Conservation (phyloP, 2,329 filamentous ascomycete species). For the Ophidiomyces ophidiicola region DNA sequence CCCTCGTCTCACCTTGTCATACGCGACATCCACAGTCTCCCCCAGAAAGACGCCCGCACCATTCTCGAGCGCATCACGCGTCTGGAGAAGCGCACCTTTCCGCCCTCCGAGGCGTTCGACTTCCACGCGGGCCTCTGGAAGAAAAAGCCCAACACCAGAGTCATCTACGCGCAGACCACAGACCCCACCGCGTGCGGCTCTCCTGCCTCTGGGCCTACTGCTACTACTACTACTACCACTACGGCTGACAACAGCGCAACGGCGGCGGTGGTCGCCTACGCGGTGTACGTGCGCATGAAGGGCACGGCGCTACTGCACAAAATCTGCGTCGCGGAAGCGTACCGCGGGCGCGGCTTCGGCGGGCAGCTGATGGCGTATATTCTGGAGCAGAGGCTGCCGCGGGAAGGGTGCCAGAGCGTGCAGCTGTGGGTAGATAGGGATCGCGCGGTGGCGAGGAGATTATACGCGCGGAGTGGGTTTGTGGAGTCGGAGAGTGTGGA, state of each 20-base stretch:
- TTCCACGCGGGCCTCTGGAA: slow-evolving; percentile 36
- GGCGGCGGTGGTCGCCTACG: slow-evolving; percentile 34
- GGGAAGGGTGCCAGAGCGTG: slow-evolving; percentile 38
- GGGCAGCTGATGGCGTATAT: slow-evolving; percentile 36
- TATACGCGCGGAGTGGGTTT: slow-evolving; percentile 39
- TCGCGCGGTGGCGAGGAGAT: slow-evolving; percentile 32
- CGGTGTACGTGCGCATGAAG: slow-evolving; percentile 37
- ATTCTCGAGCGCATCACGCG: slow-evolving; percentile 28
- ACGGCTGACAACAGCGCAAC: slow-evolving; percentile 8
- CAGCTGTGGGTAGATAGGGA: slow-evolving; percentile 43
- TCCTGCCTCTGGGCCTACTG: slow-evolving; percentile 11
- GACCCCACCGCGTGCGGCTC: slow-evolving; percentile 1
- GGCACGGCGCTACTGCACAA: slow-evolving; percentile 40
- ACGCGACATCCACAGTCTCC: slow-evolving; percentile 30
- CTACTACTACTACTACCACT: slow-evolving; percentile 12
- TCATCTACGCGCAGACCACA: slow-evolving; percentile 26
- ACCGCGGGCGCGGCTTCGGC: slow-evolving; percentile 38
- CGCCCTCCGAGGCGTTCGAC: slow-evolving; percentile 39
- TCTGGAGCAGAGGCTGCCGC: slow-evolving; percentile 31
- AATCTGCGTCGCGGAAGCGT: slow-evolving; percentile 37
- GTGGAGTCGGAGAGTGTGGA: slow-evolving; percentile 34
- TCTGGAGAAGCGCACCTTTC: slow-evolving; percentile 41
- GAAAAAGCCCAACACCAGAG: slow-evolving; percentile 39
- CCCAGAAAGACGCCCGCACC: slow-evolving; percentile 25
- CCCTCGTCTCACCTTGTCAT: slow-evolving; percentile 17